These are phyloP conservation scores for Scheffersomyces insectosa DNA, from an alignment of 1,139 yeast species.

Conservation along the genomic window DNA sequence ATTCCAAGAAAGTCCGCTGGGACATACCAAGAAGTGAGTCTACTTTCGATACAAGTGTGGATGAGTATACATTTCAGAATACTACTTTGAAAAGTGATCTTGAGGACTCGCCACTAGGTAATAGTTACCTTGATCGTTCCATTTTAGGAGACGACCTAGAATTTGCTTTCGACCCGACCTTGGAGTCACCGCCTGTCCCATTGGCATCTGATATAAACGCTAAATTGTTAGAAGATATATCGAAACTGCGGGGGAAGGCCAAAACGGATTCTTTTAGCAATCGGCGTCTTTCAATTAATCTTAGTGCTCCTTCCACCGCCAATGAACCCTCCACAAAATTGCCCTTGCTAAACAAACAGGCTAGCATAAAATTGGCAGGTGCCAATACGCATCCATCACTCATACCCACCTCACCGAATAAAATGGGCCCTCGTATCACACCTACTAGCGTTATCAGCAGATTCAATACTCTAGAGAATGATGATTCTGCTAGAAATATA, in stretches of 20 bases:
- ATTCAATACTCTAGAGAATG: slow-evolving; percentile 13
- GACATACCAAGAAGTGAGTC: slow-evolving; percentile 34
- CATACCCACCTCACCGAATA: slow-evolving; percentile 4
- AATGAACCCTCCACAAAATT: slow-evolving; percentile 13
- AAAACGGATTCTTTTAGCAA: neutral
- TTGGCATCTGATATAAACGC: neutral
- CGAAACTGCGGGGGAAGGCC: neutral
- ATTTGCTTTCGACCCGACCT: slow-evolving; percentile 28
- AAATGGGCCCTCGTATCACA: slow-evolving; percentile 3
- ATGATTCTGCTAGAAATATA: slow-evolving; percentile 18
- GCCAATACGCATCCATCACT: slow-evolving; percentile 3
- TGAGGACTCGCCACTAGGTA: slow-evolving; percentile 30
- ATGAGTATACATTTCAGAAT: slow-evolving; percentile 17
- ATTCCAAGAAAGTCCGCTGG: slow-evolving; percentile 38
- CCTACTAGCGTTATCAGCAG: slow-evolving; percentile 18
- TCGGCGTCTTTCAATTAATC: neutral
- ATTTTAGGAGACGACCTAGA: slow-evolving; percentile 29
- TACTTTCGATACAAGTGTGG: slow-evolving; percentile 28
- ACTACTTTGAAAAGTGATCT: slow-evolving; percentile 21
- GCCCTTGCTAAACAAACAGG: slow-evolving; percentile 37
- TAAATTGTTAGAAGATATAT: neutral
- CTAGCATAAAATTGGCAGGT: slow-evolving; percentile 25
- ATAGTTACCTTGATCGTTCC: slow-evolving; percentile 17
- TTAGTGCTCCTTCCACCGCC: neutral
- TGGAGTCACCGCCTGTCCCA: slow-evolving; percentile 33